A percentile compares a stretch with the other conserved stretches of the same genome.
phyloP scores from a whole-genome alignment of 225 moss, liverwort and hornwort genomes.

The Sphagnum contortum region DNA sequence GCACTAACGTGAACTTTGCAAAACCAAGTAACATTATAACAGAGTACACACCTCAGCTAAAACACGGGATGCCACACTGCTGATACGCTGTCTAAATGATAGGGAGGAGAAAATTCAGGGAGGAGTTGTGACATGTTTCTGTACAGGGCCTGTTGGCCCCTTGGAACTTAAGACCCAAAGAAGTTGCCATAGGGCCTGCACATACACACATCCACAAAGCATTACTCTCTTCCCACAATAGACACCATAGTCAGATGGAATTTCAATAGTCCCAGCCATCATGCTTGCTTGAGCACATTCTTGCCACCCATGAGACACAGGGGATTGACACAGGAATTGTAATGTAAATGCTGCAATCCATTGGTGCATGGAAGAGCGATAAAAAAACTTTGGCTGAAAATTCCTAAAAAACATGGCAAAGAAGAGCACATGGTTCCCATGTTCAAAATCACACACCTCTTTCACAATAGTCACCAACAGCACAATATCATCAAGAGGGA shows the following conservation, averaged over 20 bases:
- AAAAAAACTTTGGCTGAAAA: too few species aligned
- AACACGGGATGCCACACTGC: slow-evolving; percentile 69
- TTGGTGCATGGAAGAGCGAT: too few species aligned
- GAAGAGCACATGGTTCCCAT: too few species aligned
- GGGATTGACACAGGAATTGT: too few species aligned
- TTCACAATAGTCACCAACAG: slow-evolving; percentile 84
- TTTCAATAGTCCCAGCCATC: too few species aligned
- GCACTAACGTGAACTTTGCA: not conserved
- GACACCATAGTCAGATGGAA: too few species aligned
- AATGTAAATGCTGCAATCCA: too few species aligned
- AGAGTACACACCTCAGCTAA: slow-evolving; percentile 62
- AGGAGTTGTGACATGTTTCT: slow-evolving; percentile 29
- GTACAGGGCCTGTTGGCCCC: slow-evolving; percentile 29
- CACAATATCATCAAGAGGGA: slow-evolving; percentile 74
- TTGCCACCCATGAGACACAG: too few species aligned
- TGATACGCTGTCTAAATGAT: slow-evolving; percentile 65
- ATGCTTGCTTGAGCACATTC: too few species aligned
- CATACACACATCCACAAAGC: slow-evolving; percentile 1
- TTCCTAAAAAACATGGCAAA: too few species aligned
- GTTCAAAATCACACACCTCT: slow-evolving; percentile 44
- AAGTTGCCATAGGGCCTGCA: slow-evolving; percentile 91
- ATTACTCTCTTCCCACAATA: not conserved
- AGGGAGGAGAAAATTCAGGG: slow-evolving; percentile 45
- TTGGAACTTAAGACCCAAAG: slow-evolving; percentile 78
- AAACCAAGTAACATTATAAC: not conserved